Evolutionary conservation across 306 rosid species (phyloP).

Genomic region (Castanea sativa): DNA sequence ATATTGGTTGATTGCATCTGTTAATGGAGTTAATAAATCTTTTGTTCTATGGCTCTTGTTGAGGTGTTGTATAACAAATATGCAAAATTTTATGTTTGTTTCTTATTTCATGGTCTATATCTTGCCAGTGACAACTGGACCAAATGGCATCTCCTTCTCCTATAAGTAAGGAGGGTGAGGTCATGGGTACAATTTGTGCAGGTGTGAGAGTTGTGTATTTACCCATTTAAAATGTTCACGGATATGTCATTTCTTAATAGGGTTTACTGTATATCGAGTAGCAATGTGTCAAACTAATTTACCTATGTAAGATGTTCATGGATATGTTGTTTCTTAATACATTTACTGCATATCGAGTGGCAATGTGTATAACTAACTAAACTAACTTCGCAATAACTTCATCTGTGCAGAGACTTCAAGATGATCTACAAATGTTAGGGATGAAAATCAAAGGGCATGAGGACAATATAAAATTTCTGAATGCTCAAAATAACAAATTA

Average conservation of each 20-base stretch:
- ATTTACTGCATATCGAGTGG: conserved; percentile 9
- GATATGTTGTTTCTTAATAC: neutral
- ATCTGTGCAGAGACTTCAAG: conserved; percentile 73
- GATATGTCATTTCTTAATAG: neutral
- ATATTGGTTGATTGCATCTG: neutral
- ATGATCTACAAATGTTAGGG: conserved; percentile 65
- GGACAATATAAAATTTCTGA: conserved; percentile 52
- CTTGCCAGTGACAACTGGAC: neutral
- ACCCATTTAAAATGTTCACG: neutral
- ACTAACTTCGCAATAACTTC: conserved; percentile 24
- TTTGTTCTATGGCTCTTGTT: neutral
- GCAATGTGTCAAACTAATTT: neutral
- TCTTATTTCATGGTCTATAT: neutral
- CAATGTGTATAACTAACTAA: neutral
- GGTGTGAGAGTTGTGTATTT: neutral
- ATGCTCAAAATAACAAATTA: conserved; percentile 52
- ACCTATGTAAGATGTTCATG: neutral
- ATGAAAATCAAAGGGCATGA: conserved; percentile 74
- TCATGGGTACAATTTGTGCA: neutral
- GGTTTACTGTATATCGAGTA: conserved; percentile 12
- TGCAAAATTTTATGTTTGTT: neutral
- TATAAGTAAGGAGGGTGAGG: neutral
- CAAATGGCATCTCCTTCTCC: neutral
- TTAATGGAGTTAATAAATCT: conserved; percentile 2
- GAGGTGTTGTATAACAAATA: neutral